Evolutionary conservation across 192 early-diverging fungal genomes (phyloP), one percentile per base, ranked within the genome.

Genomic region (Backusella tarrabulga): DNA sequence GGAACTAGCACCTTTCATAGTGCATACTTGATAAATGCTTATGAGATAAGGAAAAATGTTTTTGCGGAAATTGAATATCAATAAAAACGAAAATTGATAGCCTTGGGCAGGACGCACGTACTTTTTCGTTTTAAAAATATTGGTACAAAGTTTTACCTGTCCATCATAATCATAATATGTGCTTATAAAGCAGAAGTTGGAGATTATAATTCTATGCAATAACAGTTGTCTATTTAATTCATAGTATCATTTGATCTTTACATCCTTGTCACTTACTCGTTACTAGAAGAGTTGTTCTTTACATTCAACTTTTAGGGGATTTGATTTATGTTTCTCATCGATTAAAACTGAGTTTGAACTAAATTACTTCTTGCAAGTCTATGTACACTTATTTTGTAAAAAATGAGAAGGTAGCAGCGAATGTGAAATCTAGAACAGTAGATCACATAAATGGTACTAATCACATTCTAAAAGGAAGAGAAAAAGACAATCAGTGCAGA

Each of bases 91-190:
- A 50, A 50, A 50, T 50, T 50, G 46, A 50, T 17, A n/a, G 54
- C 21, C 21, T 56, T 56, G 52, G 19, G 21, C 5, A 21, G 54
- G 54, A 9, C 23, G 12, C 56, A 29, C 54, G 4, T n/a, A 63
- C 23, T 63, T 63, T 63, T 63, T 63, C 56, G 56, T 63, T 63
- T 52, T 63, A 63, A 63, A 63, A 29, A 63, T 1, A 29, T 63
- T 63, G 56, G 56, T 63, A 29, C 56, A 63, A 63, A 63, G 56
- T 63, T 63, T 63, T 63, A 14, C 56, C 56, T 63, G 56, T 63
- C 12, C 56, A 26, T 63, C 23, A 14, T 63, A 29, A 14, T 63
- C 12, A 23, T 4, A 63, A 14, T 11, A 26, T 3, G 17, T 54
- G 15, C 3, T 29, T 29, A 14, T 63, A 29, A 63, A 63, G 7